These are phyloP conservation scores for Aspergillus sergii DNA, from an alignment of 2,329 filamentous ascomycete species.

Conservation along the genomic window DNA sequence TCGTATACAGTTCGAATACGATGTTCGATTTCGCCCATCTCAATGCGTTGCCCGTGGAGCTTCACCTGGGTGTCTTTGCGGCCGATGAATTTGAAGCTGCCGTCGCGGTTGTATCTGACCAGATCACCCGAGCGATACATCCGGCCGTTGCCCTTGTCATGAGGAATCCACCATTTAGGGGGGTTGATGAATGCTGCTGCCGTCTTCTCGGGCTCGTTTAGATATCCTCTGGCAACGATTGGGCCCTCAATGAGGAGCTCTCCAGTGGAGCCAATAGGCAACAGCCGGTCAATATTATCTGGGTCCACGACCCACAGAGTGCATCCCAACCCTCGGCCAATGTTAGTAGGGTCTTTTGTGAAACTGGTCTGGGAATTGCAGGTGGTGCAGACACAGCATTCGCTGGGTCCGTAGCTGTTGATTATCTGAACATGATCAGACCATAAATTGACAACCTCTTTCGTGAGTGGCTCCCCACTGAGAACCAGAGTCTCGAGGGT, in stretches of 20 bases:
- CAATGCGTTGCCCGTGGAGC: constrained; percentile 11
- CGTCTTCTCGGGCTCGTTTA: constrained; percentile 20
- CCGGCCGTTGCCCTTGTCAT: constrained; percentile 2
- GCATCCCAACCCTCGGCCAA: constrained; percentile 6
- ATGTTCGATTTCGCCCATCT: constrained; percentile 10
- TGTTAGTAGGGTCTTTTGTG: constrained; percentile 3
- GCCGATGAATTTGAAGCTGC: constrained; percentile 14
- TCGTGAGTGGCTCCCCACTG: not conserved
- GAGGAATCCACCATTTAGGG: constrained; percentile 22
- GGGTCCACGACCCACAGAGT: constrained; percentile 9
- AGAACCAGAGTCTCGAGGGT: not conserved
- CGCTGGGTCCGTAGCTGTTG: constrained; percentile 7
- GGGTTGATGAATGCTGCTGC: constrained; percentile 23
- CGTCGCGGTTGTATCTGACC: constrained; percentile 26
- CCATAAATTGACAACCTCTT: constrained; percentile 1
- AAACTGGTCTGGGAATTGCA: not conserved
- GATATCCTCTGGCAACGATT: constrained; percentile 7
- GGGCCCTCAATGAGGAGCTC: constrained; percentile 10
- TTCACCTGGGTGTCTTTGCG: constrained; percentile 12
- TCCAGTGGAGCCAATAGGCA: constrained; percentile 8
- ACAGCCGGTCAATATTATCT: not conserved
- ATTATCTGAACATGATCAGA: not conserved
- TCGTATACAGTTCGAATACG: not conserved
- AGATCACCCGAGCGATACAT: constrained; percentile 35
- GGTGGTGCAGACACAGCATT: not conserved